Conservation (phyloP, 2,329 filamentous ascomycete species). For the Chaetomiaceae sp. region DNA sequence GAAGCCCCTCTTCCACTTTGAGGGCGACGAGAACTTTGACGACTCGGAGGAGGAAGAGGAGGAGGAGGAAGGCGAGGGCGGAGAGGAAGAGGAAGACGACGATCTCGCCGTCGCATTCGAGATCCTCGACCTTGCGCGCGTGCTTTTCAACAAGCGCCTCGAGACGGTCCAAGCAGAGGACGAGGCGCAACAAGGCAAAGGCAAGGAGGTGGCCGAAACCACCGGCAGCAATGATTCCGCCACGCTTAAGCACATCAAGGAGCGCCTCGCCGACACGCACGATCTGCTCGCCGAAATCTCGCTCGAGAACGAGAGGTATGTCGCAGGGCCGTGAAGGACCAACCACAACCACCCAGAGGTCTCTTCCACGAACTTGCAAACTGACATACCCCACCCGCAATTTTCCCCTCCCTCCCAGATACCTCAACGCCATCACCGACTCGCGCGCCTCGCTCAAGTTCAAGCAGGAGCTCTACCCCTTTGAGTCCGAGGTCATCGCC, state of each 20-base stretch:
- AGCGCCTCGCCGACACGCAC: slow-evolving; percentile 86
- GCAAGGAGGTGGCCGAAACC: slow-evolving; percentile 36
- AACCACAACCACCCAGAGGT: background rate
- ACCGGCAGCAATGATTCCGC: slow-evolving; percentile 28
- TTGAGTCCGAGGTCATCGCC: slow-evolving; percentile 79
- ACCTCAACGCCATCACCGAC: slow-evolving; percentile 81
- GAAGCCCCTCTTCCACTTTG: slow-evolving; percentile 86
- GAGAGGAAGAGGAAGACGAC: slow-evolving; percentile 56
- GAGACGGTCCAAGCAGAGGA: slow-evolving; percentile 34
- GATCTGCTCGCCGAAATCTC: slow-evolving; percentile 93
- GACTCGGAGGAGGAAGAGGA: slow-evolving; percentile 67
- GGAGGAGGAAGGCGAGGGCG: slow-evolving; percentile 39
- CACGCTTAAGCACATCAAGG: slow-evolving; percentile 60
- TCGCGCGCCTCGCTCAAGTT: slow-evolving; percentile 71
- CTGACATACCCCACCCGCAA: slow-evolving; percentile 16
- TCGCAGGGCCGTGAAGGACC: slow-evolving; percentile 13
- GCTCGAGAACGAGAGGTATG: slow-evolving; percentile 83
- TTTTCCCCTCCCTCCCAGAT: slow-evolving; percentile 44
- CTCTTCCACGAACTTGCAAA: slow-evolving; percentile 10
- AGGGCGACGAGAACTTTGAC: slow-evolving; percentile 89
- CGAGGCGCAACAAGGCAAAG: slow-evolving; percentile 37
- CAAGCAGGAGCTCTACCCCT: slow-evolving; percentile 72
- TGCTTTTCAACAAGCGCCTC: slow-evolving; percentile 56
- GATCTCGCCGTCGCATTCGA: slow-evolving; percentile 77
- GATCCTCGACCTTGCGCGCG: slow-evolving; percentile 73